phyloP scores from a whole-genome alignment of 352 stramenopile species.

The Pythium utonaiense region DNA sequence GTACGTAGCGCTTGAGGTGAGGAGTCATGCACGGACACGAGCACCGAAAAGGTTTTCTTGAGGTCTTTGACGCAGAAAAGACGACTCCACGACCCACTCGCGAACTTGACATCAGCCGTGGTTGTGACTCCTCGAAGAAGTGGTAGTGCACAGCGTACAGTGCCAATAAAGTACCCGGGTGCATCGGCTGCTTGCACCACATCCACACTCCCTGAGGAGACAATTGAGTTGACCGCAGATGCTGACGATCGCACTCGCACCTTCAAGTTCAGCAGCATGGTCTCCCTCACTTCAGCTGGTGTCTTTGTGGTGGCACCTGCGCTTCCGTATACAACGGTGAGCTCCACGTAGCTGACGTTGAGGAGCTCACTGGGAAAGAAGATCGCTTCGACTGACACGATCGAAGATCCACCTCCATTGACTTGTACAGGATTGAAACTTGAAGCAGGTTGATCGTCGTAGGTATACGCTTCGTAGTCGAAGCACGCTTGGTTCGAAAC shows the following conservation, averaged over 20 bases:
- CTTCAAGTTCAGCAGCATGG: not conserved
- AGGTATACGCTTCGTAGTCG: slow-evolving; percentile 45
- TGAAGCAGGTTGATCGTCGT: slow-evolving; percentile 13
- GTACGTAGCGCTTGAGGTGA: slow-evolving; percentile 25
- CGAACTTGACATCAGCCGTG: slow-evolving; percentile 30
- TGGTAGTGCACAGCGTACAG: slow-evolving; percentile 1
- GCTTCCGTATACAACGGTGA: slow-evolving; percentile 7
- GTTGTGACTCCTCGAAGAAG: slow-evolving; percentile 13
- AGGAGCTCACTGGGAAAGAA: slow-evolving; percentile 10
- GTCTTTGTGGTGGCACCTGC: not conserved
- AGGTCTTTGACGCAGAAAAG: slow-evolving; percentile 35
- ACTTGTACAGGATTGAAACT: slow-evolving; percentile 5
- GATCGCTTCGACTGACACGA: slow-evolving; percentile 4
- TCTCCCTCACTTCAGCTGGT: not conserved
- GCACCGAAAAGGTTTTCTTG: slow-evolving; percentile 32
- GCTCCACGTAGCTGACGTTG: slow-evolving; percentile 20
- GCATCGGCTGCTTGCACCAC: not conserved
- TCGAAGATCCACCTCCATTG: not conserved
- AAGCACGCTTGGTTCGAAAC: slow-evolving; percentile 37
- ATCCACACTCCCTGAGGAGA: not conserved
- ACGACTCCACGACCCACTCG: slow-evolving; percentile 25
- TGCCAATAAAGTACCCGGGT: not conserved
- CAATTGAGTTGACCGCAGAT: not conserved
- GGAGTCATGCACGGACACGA: slow-evolving; percentile 37
- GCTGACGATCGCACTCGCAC: not conserved